A percentile compares a stretch with the other conserved stretches of the same genome.
phyloP scores from a whole-genome alignment of 2,329 filamentous ascomycete genomes.

The Magnaporthiopsis incrustans region DNA sequence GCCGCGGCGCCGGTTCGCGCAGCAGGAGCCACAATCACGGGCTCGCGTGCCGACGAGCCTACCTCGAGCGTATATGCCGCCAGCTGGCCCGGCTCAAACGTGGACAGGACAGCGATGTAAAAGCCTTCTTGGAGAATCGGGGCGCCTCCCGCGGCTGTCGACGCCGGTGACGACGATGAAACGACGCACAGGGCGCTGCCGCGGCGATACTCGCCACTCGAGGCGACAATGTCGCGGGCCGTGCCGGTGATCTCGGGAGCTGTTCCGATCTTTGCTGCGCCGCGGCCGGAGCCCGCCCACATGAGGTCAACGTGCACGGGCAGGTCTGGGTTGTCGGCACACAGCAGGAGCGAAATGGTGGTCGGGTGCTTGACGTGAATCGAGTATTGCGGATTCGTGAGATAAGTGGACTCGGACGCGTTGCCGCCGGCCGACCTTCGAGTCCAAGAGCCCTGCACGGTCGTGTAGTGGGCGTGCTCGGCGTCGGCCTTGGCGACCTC shows the following conservation, averaged over 20 bases:
- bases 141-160: slow-evolving; percentile 6
- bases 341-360: slow-evolving; percentile 65
- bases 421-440: slow-evolving; percentile 77
- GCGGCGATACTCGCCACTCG: slow-evolving; percentile 82
- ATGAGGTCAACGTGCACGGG: slow-evolving; percentile 81
- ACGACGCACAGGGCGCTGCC: slow-evolving; percentile 63
- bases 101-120: slow-evolving; percentile 87
- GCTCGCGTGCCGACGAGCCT: slow-evolving; percentile 44
- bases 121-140: slow-evolving; percentile 55
- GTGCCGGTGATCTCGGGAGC: slow-evolving; percentile 39
- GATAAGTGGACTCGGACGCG: slow-evolving; percentile 65
- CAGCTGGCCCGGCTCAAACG: slow-evolving; percentile 73
- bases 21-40: slow-evolving; percentile 51
- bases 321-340: slow-evolving; percentile 56
- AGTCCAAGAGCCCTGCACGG: slow-evolving; percentile 63
- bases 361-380: slow-evolving; percentile 50
- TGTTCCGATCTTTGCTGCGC: slow-evolving; percentile 23
- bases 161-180: slow-evolving; percentile 19
- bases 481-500: slow-evolving; percentile 53
- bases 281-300: slow-evolving; percentile 53
- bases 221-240: slow-evolving; percentile 68
- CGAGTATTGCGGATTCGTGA: slow-evolving; percentile 81
- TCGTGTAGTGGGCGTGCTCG: slow-evolving; percentile 48
- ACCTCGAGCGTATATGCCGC: slow-evolving; percentile 69
- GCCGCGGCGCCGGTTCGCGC: slow-evolving; percentile 57